phyloP scores from a whole-genome alignment of 1,139 yeast genomes.

The Yamadazyma dushanensis region DNA sequence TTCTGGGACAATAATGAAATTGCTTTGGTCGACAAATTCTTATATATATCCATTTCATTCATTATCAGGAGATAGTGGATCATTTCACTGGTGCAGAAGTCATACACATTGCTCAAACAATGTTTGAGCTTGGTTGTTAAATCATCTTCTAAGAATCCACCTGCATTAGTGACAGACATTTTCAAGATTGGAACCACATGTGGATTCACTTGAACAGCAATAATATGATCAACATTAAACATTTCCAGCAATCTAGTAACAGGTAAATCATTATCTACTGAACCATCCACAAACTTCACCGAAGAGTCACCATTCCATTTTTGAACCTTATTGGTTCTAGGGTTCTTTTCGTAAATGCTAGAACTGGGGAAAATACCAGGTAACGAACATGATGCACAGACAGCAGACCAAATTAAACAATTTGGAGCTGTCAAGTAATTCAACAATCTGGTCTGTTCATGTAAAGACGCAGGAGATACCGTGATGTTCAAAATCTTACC shows the following conservation, averaged over 20 bases:
- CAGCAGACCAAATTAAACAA: conserved; percentile 75
- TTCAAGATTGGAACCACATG: conserved; percentile 88
- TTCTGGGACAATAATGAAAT: conserved; percentile 79
- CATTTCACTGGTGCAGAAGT: conserved; percentile 65
- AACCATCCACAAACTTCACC: conserved; percentile 88
- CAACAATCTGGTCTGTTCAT: conserved; percentile 54
- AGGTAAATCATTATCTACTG: conserved; percentile 93
- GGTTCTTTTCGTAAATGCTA: conserved; percentile 80
- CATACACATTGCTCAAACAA: conserved; percentile 56
- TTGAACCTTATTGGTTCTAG: conserved; percentile 62
- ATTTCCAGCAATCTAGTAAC: conserved; percentile 86
- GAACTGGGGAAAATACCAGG: conserved; percentile 91
- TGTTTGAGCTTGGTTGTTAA: conserved; percentile 55
- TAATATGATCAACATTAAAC: conserved; percentile 95
- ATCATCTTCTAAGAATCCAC: conserved; percentile 69
- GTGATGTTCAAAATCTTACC: conserved; percentile 59
- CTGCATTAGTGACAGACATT: conserved; percentile 64
- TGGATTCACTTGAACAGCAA: conserved; percentile 96
- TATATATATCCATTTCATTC: conserved; percentile 73
- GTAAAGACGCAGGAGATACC: conserved; percentile 58
- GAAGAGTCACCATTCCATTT: conserved; percentile 84
- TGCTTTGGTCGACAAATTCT: conserved; percentile 68
- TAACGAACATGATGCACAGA: conserved; percentile 92
- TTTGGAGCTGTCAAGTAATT: conserved; percentile 52
- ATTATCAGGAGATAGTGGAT: conserved; percentile 74